Evolutionary conservation across 2,329 filamentous ascomycete species (phyloP), one percentile per base, ranked within the genome.

Genomic region (Seiridium unicorne): DNA sequence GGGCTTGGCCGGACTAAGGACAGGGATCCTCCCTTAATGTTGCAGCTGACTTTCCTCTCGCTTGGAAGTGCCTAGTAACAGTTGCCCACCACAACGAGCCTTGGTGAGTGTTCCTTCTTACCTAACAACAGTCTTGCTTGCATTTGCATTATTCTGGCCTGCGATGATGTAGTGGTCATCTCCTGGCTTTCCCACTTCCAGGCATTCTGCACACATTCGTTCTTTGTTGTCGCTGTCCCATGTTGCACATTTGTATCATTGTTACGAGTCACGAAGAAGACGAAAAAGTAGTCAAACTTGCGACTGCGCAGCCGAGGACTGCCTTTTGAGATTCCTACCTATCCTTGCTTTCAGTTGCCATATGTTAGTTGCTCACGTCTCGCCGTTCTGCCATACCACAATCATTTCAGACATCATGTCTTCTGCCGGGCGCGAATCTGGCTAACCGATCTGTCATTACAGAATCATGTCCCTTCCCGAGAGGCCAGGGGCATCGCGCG

Each of bases 381-480:
- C 38, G 18, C 44, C 53, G 53, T 38, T 36, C 36, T 11, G 26
- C 49, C 26, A 36, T 53, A 34, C 32, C 35, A 13, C 11, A 32
- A 53, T 36, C 26, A 18, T 13, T 38, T 35, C n/a, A 18, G 10
- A 26, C 26, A n/a, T 9, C 49, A 9, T 11, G 35, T 53, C 49
- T 53, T 48, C 18, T 36, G 34, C 31, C 35, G 26, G 44, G 47
- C 31, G 36, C 40, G 44, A 47, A 49, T 61, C 55, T 64, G 65
- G 67, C 66, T 44, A 49, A 59, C 44, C 55, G 35, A 44, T n/a
- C 11, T 56, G 34, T 34, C 11, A 36, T 51, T 55, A 53, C 64
- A 81, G 78, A 72, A 78, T 69, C 70, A 88, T 89, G 85, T 85
- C 85, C 76, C 81, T 85, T 65, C 84, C 84, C 64, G 79, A 84